A percentile compares a stretch with the other conserved stretches of the same genome.
phyloP scores from a whole-genome alignment of 169 alveolate species.

The Plasmodium knowlesi region DNA sequence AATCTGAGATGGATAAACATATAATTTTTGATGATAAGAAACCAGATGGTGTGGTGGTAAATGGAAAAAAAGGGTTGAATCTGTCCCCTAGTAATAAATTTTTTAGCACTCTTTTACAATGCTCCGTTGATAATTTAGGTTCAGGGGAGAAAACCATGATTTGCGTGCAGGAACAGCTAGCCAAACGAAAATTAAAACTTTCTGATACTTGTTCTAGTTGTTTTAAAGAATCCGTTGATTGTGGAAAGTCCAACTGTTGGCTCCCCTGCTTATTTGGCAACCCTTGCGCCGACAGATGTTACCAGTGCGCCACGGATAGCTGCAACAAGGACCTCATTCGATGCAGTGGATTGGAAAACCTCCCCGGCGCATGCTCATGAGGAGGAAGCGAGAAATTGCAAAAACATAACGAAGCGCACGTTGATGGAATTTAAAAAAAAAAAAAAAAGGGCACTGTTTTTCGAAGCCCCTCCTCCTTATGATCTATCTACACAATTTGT shows the following conservation, averaged over 20 bases:
- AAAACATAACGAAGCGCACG: neutral
- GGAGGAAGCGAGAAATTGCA: neutral
- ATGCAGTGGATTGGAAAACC: conserved; percentile 33
- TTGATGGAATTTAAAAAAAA: neutral
- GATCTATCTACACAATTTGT: neutral
- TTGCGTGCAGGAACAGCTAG: conserved; percentile 48
- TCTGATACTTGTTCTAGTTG: conserved; percentile 57
- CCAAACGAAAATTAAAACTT: conserved; percentile 20
- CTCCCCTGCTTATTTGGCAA: conserved; percentile 36
- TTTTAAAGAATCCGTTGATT: conserved; percentile 46
- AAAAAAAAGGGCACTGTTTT: neutral
- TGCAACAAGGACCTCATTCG: conserved; percentile 34
- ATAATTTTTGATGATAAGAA: conserved; percentile 34
- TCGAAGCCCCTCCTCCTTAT: neutral
- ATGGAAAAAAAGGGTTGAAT: neutral
- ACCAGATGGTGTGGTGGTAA: neutral
- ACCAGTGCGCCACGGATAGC: conserved; percentile 13
- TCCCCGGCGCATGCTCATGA: conserved; percentile 49
- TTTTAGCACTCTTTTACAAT: conserved; percentile 30
- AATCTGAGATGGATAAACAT: conserved; percentile 23
- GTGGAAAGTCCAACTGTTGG: conserved; percentile 75
- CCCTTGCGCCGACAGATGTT: conserved; percentile 37
- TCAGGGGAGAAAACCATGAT: conserved; percentile 66
- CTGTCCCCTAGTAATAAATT: conserved; percentile 47
- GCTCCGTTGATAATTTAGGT: conserved; percentile 60